Conservation (phyloP, 768 basidiomycete genomes). For the Auricularia auricula-judae region DNA sequence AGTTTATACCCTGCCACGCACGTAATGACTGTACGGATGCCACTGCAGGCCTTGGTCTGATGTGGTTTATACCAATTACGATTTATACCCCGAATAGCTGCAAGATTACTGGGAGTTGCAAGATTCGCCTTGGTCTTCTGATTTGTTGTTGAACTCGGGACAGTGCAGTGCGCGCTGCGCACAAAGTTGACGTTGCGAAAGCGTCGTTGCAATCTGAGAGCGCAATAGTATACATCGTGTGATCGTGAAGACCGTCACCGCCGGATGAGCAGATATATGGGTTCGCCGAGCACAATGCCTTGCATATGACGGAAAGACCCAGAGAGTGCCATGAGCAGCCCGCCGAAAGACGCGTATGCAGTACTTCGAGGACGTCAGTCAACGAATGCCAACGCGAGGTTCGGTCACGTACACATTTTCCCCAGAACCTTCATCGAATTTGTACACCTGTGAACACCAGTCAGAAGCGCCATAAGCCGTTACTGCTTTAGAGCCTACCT, state of each 20-base stretch:
- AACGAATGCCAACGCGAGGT: neutral
- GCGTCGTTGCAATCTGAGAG: neutral
- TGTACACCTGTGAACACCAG: constrained; percentile 64
- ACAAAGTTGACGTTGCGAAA: neutral
- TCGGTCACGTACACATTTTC: constrained; percentile 66
- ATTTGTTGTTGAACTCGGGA: no score
- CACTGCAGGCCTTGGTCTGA: no score
- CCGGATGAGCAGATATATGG: constrained; percentile 81
- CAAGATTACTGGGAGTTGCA: no score
- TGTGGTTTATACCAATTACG: no score
- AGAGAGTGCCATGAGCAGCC: constrained; percentile 85
- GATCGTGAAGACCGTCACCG: constrained; percentile 30
- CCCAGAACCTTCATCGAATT: constrained; percentile 77
- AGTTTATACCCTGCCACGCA: no score
- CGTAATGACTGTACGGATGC: no score
- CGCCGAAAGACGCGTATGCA: constrained; percentile 93
- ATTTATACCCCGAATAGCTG: no score
- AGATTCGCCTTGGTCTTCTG: no score
- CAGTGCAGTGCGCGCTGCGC: no score
- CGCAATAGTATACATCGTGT: neutral
- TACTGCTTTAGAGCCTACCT: constrained; percentile 38
- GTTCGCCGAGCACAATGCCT: constrained; percentile 85
- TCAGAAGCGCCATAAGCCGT: neutral
- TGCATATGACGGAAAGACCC: constrained; percentile 90
- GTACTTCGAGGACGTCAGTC: constrained; percentile 42